phyloP scores from a whole-genome alignment of 2,329 filamentous ascomycete genomes.

The Stagonosporopsis vannaccii region DNA sequence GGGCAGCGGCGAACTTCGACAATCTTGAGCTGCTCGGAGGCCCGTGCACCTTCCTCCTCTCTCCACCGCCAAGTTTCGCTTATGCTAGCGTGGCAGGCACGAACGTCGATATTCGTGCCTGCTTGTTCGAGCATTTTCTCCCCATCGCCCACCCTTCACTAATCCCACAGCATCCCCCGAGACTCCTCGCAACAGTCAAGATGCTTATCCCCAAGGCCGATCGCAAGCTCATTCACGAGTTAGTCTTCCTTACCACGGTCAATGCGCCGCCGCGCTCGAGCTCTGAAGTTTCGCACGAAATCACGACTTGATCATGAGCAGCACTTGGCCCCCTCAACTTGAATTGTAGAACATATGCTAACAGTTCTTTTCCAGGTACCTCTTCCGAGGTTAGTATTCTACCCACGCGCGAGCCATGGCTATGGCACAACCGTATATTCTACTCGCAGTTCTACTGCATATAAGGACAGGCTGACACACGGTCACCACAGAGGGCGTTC shows the following conservation, averaged over 20 bases:
- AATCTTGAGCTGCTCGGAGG: conserved; percentile 3
- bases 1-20: conserved; percentile 14
- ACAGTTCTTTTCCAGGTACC: conserved; percentile 42
- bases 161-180: conserved; percentile 32
- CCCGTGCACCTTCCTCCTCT: conserved; percentile 14
- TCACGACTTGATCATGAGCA: conserved; percentile 41
- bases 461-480: conserved; percentile 53
- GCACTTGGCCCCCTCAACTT: conserved; percentile 9
- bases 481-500: conserved; percentile 70
- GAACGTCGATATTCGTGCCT: conserved; percentile 25
- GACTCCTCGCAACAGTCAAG: conserved; percentile 50
- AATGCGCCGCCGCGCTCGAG: conserved; percentile 32
- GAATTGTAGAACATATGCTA: conserved; percentile 30
- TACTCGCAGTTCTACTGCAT: conserved; percentile 45
- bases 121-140: conserved; percentile 2
- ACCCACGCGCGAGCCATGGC: conserved; percentile 44
- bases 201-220: conserved; percentile 99
- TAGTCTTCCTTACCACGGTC: conserved; percentile 66
- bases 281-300: conserved; percentile 38
- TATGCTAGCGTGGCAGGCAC: conserved; percentile 17
- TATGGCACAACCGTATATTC: conserved; percentile 48
- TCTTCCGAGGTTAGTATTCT: conserved; percentile 53
- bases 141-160: conserved; percentile 20
- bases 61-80: conserved; percentile 16
- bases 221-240: conserved; percentile 99